Evolutionary conservation across 2,329 filamentous ascomycete genomes (phyloP), one percentile per base, ranked within the genome.

Genomic region (Fusarium luffae): DNA sequence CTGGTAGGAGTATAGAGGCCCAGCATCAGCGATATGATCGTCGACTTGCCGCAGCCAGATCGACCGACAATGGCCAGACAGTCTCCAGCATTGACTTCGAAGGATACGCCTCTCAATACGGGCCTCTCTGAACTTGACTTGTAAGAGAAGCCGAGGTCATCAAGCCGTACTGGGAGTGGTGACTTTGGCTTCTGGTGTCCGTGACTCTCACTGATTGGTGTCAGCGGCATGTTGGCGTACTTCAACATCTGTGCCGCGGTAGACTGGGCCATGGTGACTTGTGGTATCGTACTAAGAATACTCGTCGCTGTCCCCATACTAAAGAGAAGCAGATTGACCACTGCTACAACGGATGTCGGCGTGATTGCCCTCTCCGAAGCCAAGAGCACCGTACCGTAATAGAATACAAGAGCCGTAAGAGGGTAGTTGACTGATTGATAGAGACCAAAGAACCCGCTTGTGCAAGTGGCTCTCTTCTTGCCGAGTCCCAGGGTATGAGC

Each of bases 31-130:
- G 91, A 88, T 1, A 91, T 86, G 37, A 98, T 85, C 0, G 95
- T 98, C 16, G 92, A 94, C 80, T 99, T 98, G 2, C 96, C 95
- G n/a, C 91, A 93, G 0, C 96, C 95, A 0, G 94, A 97, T 1
- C 87, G 82, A 2, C 95, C 94, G 4, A 97, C 93, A 21, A 98
- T 88, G 4, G 93, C 93, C 0, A 90, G 90, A 70, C 88, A 92
- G 6, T 86, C 88, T 23, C 90, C 89, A 0, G 85, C 78, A 2
- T 83, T 76, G 54, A 98, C 87, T 1, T 79, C 82, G 10, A 97
- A 81, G n/a, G 84, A 89, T n/a, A 97, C 77, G 23, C 87, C 82
- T 12, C 84, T 83, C 3, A 98, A 82, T 0, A 93, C 87, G 1
- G 77, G 75, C 1, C 82, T 81, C 2, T 82, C 77, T 0, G 84